Evolutionary conservation across 1,139 yeast species (phyloP), one percentile per base, ranked within the genome.

Genomic region (Blastobotrys elegans): DNA sequence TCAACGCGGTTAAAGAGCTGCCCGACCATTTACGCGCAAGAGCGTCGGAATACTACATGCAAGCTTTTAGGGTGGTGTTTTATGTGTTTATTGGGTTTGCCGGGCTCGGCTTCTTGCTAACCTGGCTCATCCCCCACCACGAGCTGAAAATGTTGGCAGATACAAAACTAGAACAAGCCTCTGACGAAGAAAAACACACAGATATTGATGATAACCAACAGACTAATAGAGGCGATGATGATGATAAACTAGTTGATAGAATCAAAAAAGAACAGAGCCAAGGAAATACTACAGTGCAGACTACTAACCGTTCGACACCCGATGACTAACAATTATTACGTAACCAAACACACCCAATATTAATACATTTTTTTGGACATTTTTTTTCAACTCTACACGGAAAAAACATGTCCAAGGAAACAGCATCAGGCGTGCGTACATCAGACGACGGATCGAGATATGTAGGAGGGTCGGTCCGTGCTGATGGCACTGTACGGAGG

Each of bases 401-500:
- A 31, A 31, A 32, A 10, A 32, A 32, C 21, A 34, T 14, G 24
- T 7, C 38, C n/a, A 16, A 18, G 13, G 16, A 26, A 7, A 21
- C 49, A 4, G 40, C 43, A 1, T 42, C 46, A 4, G 49, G 49
- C 1, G 30, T 46, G n/a, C 35, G 34, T n/a, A 48, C 49, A 7
- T 50, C 48, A 7, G 54, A 51, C 7, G 63, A 61, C 22, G 65
- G 64, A 2, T 40, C 56, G 6, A 43, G 61, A 24, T 54, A 46
- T 32, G 59, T 58, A 2, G 66, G 66, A 8, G 66, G 66, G 10
- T 49, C 67, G 0, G 53, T 61, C 18, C 60, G 75, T 29, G 52
- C 66, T 13, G 75, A 72, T 55, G 76, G 75, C 0, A 52, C 72
- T 0, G 62, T 64, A 24, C 51, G 75, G 32, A 65, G 62, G 46